Base-by-base conservation (phyloP, 2,329 filamentous ascomycete species). In the Penicillium sp. region DNA sequence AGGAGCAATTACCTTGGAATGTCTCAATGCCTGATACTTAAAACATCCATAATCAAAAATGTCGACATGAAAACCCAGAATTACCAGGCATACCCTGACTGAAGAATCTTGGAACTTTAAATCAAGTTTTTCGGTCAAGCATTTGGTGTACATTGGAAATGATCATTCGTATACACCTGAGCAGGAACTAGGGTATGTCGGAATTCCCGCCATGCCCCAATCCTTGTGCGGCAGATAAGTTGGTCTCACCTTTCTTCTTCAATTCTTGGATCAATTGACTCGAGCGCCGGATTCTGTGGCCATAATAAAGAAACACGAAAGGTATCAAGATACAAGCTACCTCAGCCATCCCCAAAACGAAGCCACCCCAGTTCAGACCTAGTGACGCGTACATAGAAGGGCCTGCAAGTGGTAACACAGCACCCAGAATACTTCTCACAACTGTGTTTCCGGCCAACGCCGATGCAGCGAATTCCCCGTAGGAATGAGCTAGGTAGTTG, bases 381-480 rank as follows among this genome's bases (percentile, higher is more conserved):
- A 95, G 75, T 0, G 76, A 73, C 1, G 64, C 65, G 67, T 92
- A 93, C 83, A 95, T 87, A 8, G 80, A 77, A 0, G 88, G 83
- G 0, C 88, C 90, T 1, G 88, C 88, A 1, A 94, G 78, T 0
- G 90, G 90, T 2, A 94, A 76, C 0, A 83, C 81, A 2, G 86
- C 90, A 7, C 89, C 90, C 55, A 92, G 78, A 7, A 88, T 67
- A 45, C 83, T 87, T 36, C 90, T 78, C 8, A 88, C 77, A 3
- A 94, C 84, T 0, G 87, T 83, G 61, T 93, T 93, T 1, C 88
- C 88, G 0, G 89, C 89, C 11, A 93, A 77, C 0, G 90, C 90
- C 1, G 84, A 88, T 0, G 90, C 90, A 0, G 90, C 84, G 67
- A 90, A 94, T 57, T 93, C 87, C 2, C 86, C 86, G 62, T 93